A percentile compares a stretch with the other conserved stretches of the same genome.
phyloP scores from a whole-genome alignment of 352 stramenopile genomes.

The Halophytophthora batemanensis region DNA sequence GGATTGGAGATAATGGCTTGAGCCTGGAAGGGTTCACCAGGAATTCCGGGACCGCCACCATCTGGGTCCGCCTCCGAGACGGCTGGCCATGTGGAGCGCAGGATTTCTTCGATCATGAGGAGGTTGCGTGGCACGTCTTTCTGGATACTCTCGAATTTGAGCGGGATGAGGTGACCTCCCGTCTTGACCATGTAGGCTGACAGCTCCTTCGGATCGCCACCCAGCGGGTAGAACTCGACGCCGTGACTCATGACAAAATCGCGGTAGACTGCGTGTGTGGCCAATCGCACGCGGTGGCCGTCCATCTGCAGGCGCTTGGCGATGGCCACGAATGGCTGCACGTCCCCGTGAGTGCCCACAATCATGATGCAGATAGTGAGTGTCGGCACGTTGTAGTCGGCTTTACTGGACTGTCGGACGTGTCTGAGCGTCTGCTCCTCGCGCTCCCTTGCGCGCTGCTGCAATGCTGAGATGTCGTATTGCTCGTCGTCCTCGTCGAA shows the following conservation, averaged over 20 bases:
- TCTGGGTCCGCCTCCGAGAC: slow-evolving; percentile 78
- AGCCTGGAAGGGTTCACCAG: slow-evolving; percentile 67
- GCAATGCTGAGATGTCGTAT: slow-evolving; percentile 40
- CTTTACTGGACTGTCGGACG: slow-evolving; percentile 14
- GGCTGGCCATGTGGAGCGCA: slow-evolving; percentile 86
- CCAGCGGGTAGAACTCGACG: slow-evolving; percentile 81
- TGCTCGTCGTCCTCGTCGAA: slow-evolving; percentile 44
- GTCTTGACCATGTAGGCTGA: slow-evolving; percentile 92
- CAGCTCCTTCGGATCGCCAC: slow-evolving; percentile 71
- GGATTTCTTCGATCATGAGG: slow-evolving; percentile 90
- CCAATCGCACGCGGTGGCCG: slow-evolving; percentile 90
- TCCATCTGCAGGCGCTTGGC: slow-evolving; percentile 77
- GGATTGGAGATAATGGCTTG: slow-evolving; percentile 95
- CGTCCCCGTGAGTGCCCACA: slow-evolving; percentile 86
- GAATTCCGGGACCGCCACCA: slow-evolving; percentile 38
- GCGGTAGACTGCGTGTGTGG: slow-evolving; percentile 87
- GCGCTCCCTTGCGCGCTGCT: slow-evolving; percentile 20
- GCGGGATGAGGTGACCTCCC: slow-evolving; percentile 65
- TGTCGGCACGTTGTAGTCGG: slow-evolving; percentile 21
- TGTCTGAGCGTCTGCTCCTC: slow-evolving; percentile 18
- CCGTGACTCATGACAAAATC: slow-evolving; percentile 72
- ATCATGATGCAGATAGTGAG: slow-evolving; percentile 90
- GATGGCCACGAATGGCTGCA: slow-evolving; percentile 86
- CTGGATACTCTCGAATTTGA: slow-evolving; percentile 57
- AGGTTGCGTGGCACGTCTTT: slow-evolving; percentile 83